Base-by-base conservation (phyloP, 805 yeast genomes). In the Suhomyces faveliae region DNA sequence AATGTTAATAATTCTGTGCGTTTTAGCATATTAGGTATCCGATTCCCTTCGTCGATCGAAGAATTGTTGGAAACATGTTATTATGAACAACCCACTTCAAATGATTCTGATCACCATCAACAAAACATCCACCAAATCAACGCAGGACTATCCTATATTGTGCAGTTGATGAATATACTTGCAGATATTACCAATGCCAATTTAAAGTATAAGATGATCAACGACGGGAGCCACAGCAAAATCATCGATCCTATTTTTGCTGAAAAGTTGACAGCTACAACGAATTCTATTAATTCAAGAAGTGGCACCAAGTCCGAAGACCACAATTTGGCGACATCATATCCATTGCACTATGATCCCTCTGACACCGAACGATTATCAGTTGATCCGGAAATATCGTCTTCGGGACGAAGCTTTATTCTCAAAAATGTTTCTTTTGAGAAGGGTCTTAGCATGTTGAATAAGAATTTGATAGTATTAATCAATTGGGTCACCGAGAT, bases 41-140 rank as follows among this genome's bases (percentile, higher is more conserved):
- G 67, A 42, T 68, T 72, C 44, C 77, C 77, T 1, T 45, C 62
- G 3, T 59, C 58, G 35, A 61, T 62, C 19, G 57, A 57, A 23
- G 70, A 68, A 24, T 43, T 72, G 11, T 55, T 70, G 8, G 54
- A 58, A 17, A 52, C 56, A 12, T 62, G 74, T 46, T 68, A 70
- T 52, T 59, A 65, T 35, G 39, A 15, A 19, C 45, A n/a, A n/a
- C n/a, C 19, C 7, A n/a, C 5, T 11, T 27, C 27, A 42, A 33
- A 45, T 7, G 56, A 53, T n/a, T 13, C 22, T 6, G 51, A 47
- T 2, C 35, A 21, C 13, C 59, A 56, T 33, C 23, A 48, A 4
- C 25, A 45, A 30, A 53, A 55, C 25, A 56, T 65, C n/a, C 51
- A 51, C 7, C 61, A 56, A 15, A 57, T 71, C 38, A 72, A 73